Evolutionary conservation across 2,329 filamentous ascomycete genomes (phyloP).

Genomic region (Apiospora aurea): DNA sequence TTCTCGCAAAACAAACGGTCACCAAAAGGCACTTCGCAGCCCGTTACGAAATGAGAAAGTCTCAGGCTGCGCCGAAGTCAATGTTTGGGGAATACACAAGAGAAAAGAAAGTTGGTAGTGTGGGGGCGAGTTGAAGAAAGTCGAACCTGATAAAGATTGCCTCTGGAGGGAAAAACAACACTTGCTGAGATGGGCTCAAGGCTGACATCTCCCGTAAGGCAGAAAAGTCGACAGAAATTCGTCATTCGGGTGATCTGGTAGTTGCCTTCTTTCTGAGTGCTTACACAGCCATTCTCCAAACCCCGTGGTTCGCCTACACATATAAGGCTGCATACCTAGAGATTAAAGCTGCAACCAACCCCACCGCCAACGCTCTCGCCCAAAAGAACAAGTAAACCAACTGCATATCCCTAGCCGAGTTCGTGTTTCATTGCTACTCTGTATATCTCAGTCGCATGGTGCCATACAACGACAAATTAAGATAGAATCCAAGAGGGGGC

Average conservation of each 20-base stretch:
- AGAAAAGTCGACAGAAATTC: constrained; percentile 1
- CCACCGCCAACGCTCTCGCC: neutral
- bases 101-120: constrained; percentile 1
- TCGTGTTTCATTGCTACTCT: neutral
- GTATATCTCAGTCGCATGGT: neutral
- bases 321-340: neutral
- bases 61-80: constrained; percentile 6
- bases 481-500: neutral
- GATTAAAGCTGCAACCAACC: constrained; percentile 8
- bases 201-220: constrained; percentile 18
- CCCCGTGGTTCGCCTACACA: neutral
- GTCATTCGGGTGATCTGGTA: constrained; percentile 10
- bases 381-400: neutral
- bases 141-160: constrained; percentile 12
- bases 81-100: neutral
- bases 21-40: neutral
- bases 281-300: constrained; percentile 9
- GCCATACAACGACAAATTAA: neutral
- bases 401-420: neutral
- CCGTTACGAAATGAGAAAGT: neutral
- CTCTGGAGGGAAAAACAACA: neutral
- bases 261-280: constrained; percentile 13
- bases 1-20: constrained; percentile 6
- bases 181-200: constrained; percentile 9
- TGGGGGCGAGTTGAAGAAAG: constrained; percentile 15